phyloP scores from a whole-genome alignment of 257 asterid genomes.

The Scutellaria minor region DNA sequence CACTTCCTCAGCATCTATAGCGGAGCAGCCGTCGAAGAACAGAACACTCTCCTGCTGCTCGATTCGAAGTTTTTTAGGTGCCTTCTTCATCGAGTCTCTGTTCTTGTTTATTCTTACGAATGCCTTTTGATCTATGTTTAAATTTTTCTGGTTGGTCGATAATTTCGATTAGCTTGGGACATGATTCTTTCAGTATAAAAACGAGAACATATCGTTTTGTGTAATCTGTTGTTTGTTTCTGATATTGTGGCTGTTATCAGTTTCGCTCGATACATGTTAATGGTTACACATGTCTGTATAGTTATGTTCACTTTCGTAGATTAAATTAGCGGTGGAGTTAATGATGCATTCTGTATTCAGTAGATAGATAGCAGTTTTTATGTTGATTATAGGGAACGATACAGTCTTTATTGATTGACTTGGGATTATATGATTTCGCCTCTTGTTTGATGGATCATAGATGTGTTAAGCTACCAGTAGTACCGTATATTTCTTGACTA shows the following conservation, averaged over 20 bases:
- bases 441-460: too few species aligned
- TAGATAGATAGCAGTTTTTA: background rate
- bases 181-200: too few species aligned
- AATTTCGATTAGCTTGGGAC: background rate
- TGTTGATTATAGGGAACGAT: background rate
- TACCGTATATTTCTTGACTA: background rate
- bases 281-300: too few species aligned
- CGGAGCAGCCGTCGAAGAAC: slow-evolving; percentile 41
- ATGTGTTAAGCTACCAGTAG: too few species aligned
- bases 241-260: background rate
- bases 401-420: background rate
- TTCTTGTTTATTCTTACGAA: background rate
- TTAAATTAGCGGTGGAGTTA: too few species aligned
- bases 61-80: slow-evolving; percentile 39
- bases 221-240: background rate
- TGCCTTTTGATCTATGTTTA: background rate
- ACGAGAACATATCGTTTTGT: too few species aligned
- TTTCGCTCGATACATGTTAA: background rate
- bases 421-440: background rate
- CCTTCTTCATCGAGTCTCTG: background rate
- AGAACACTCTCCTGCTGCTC: slow-evolving; percentile 23
- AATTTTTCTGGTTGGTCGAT: background rate
- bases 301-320: too few species aligned
- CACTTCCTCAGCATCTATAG: slow-evolving; percentile 2
- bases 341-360: background rate